A percentile compares a stretch with the other conserved stretches of the same genome.
Evolutionary conservation across 257 asterid species (phyloP).

Genomic region (Solanum habrochaites): DNA sequence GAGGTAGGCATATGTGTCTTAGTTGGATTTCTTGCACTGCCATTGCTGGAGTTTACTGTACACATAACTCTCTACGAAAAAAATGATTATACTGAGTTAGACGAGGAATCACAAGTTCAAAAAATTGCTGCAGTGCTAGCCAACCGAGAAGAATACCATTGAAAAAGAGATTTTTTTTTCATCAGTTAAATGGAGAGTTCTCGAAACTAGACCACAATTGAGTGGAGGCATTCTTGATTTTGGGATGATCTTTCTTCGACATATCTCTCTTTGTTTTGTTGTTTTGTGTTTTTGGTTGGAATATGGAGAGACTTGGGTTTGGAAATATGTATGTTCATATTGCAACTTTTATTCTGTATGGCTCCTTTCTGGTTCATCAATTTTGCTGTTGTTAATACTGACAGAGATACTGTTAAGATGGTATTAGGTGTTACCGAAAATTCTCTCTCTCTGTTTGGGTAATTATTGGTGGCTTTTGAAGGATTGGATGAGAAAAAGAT

Average conservation of each 20-base stretch:
- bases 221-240: conserved; percentile 62
- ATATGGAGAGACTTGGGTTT: conserved; percentile 85
- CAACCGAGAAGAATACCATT: conserved; percentile 15
- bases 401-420: conserved; percentile 45
- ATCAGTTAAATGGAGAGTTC: conserved; percentile 16
- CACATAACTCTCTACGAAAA: conserved; percentile 71
- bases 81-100: conserved; percentile 37
- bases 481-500: conserved; percentile 77
- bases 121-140: conserved; percentile 1
- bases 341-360: conserved; percentile 75
- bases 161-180: conserved; percentile 48
- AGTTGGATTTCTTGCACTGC: conserved; percentile 64
- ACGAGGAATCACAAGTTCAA: conserved; percentile 48
- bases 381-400: conserved; percentile 62
- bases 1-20: conserved; percentile 59
- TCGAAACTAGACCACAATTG: conserved; percentile 54
- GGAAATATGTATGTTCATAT: conserved; percentile 92
- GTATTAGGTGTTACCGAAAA: conserved; percentile 51
- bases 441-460: conserved; percentile 65
- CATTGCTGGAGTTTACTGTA: conserved; percentile 50
- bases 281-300: conserved; percentile 92
- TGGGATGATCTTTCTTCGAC: conserved; percentile 87
- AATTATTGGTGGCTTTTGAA: conserved; percentile 83
- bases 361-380: conserved; percentile 82
- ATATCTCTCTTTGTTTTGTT: conserved; percentile 69